Percentiles rank a stretch among this genome's conserved stretches.
Conservation (phyloP, 2,329 filamentous ascomycete species). For the Aureobasidium lini region DNA sequence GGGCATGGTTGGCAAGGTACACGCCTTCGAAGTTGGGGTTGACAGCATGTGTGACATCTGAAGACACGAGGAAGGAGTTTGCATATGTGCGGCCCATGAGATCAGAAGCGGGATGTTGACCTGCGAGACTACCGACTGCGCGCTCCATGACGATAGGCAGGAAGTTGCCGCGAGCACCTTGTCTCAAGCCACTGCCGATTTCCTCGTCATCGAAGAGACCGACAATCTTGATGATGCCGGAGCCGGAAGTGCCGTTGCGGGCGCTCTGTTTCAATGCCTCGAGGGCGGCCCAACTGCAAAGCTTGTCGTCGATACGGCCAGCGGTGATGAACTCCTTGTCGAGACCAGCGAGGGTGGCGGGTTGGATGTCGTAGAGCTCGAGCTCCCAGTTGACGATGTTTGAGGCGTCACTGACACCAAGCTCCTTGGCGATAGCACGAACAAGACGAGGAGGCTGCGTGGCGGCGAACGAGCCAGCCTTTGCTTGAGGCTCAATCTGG, state of each 20-base stretch:
- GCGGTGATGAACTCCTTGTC: slow-evolving; percentile 93
- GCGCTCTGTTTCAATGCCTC: slow-evolving; percentile 62
- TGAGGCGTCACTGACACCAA: slow-evolving; percentile 60
- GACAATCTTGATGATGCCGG: slow-evolving; percentile 73
- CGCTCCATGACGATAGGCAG: slow-evolving; percentile 74
- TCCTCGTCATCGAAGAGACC: slow-evolving; percentile 98
- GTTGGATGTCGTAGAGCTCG: slow-evolving; percentile 86
- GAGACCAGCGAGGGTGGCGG: slow-evolving; percentile 73
- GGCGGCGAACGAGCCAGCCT: slow-evolving; percentile 63
- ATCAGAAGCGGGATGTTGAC: slow-evolving; percentile 37
- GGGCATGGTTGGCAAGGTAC: slow-evolving; percentile 80
- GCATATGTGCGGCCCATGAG: slow-evolving; percentile 77
- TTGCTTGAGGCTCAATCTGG: slow-evolving; percentile 30
- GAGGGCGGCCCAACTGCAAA: slow-evolving; percentile 89
- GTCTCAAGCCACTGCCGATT: slow-evolving; percentile 82
- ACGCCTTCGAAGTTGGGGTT: slow-evolving; percentile 85
- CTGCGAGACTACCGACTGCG: slow-evolving; percentile 61
- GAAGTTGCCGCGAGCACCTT: slow-evolving; percentile 87
- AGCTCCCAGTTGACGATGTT: slow-evolving; percentile 93
- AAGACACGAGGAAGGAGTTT: slow-evolving; percentile 84
- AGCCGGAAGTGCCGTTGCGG: slow-evolving; percentile 47
- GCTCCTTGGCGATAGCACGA: slow-evolving; percentile 67
- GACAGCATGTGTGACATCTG: slow-evolving; percentile 87
- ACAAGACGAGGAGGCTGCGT: slow-evolving; percentile 84
- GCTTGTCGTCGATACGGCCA: slow-evolving; percentile 92